Conservation (phyloP, 331 rosid genomes). For the Dryas integrifolia region DNA sequence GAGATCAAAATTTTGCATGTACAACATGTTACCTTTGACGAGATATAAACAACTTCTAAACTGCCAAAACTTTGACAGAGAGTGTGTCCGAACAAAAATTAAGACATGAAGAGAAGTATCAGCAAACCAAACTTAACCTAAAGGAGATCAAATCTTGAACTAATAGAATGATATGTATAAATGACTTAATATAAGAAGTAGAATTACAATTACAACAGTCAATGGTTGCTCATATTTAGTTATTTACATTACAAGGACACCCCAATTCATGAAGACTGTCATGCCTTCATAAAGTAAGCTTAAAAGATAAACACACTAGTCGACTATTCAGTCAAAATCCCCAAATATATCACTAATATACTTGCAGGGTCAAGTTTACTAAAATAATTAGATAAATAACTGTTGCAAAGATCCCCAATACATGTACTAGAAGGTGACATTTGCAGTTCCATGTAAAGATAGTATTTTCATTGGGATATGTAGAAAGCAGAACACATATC, state of each 20-base stretch:
- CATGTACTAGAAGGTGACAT: not conserved
- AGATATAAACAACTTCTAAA: not conserved
- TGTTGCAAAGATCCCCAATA: not conserved
- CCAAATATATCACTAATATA: not conserved
- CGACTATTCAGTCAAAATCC: not conserved
- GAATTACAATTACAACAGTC: conserved; percentile 1
- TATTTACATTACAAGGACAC: not conserved
- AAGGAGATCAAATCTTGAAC: not conserved
- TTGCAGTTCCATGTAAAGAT: conserved; percentile 5
- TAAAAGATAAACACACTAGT: not conserved
- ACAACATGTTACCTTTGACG: not conserved
- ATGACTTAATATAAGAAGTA: not conserved
- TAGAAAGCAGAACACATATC: conserved; percentile 9
- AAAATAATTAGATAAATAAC: not conserved
- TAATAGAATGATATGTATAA: not conserved
- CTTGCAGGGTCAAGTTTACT: conserved; percentile 1
- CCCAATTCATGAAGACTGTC: not conserved
- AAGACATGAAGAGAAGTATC: not conserved
- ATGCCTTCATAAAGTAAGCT: not conserved
- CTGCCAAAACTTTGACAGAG: too few species aligned
- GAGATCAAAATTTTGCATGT: not conserved
- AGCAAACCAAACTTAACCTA: too few species aligned
- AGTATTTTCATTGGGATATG: not conserved
- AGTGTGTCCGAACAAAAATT: not conserved
- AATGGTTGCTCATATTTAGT: conserved; percentile 1